Evolutionary conservation across 1,284 basidiomycete species (phyloP).

Genomic region (Pisolithus thermaeus): DNA sequence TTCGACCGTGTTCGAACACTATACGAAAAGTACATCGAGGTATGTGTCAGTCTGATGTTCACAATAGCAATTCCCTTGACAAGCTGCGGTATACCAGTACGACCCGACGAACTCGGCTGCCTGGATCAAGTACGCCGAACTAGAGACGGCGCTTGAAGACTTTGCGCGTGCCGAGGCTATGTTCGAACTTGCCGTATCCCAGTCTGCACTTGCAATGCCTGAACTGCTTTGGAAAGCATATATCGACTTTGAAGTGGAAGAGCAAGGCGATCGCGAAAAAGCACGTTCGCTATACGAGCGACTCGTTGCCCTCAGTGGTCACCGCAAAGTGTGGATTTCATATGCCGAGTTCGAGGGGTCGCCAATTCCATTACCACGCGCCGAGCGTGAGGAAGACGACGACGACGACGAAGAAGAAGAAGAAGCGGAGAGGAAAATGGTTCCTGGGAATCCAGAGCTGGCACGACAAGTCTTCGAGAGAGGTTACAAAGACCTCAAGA

Average conservation of each 20-base stretch:
- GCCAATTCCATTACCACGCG: slow-evolving; percentile 58
- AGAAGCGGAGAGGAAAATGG: slow-evolving; percentile 50
- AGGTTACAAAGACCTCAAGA: slow-evolving; percentile 83
- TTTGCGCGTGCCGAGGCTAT: slow-evolving; percentile 89
- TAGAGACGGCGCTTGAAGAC: slow-evolving; percentile 91
- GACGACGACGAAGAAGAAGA: slow-evolving; percentile 53
- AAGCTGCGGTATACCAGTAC: slow-evolving; percentile 41
- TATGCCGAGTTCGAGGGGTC: slow-evolving; percentile 76
- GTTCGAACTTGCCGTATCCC: slow-evolving; percentile 92
- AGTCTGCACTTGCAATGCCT: slow-evolving; percentile 92
- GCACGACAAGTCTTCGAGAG: slow-evolving; percentile 80
- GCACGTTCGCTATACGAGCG: slow-evolving; percentile 89
- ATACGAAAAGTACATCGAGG: slow-evolving; percentile 94
- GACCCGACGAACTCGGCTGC: slow-evolving; percentile 87
- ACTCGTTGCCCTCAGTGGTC: slow-evolving; percentile 80
- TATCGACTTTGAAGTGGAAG: slow-evolving; percentile 89
- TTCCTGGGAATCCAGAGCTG: slow-evolving; percentile 60
- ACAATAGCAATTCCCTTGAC: neutral
- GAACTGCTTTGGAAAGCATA: slow-evolving; percentile 98
- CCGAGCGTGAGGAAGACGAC: slow-evolving; percentile 68
- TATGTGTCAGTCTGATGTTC: slow-evolving; percentile 27
- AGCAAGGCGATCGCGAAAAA: slow-evolving; percentile 86
- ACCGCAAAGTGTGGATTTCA: slow-evolving; percentile 90
- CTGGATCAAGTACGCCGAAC: slow-evolving; percentile 97
- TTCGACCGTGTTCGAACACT: slow-evolving; percentile 91